phyloP scores from a whole-genome alignment of 2,329 filamentous ascomycete species.

The Ascocoryne sarcoides region DNA sequence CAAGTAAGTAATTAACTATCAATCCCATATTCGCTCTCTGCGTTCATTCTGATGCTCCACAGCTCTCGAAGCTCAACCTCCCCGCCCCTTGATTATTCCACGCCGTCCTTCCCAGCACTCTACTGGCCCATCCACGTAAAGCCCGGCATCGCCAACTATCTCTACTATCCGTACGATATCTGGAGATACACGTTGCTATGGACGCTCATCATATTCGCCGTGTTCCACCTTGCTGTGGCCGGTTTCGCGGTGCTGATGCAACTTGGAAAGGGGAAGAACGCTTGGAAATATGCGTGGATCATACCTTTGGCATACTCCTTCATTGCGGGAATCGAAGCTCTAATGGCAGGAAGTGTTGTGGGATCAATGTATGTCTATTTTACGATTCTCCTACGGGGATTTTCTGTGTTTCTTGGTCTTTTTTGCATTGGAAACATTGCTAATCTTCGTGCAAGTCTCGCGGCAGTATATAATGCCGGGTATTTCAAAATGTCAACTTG shows the following conservation, averaged over 20 bases:
- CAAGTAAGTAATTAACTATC: too few species aligned
- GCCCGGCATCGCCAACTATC: constrained; percentile 35
- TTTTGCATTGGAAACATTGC: too few species aligned
- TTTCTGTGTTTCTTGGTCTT: too few species aligned
- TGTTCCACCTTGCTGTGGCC: constrained; percentile 49
- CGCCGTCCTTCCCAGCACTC: constrained; percentile 57
- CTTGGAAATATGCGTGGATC: constrained; percentile 40
- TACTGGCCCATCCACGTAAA: constrained; percentile 49
- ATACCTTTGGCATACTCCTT: constrained; percentile 50
- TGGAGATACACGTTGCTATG: constrained; percentile 63
- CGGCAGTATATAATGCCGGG: constrained; percentile 57
- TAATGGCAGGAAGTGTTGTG: constrained; percentile 58
- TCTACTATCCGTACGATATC: constrained; percentile 56
- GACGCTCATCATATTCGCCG: constrained; percentile 56
- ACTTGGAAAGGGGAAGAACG: constrained; percentile 29
- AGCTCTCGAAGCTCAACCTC: constrained; percentile 21
- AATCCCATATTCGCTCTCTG: too few species aligned
- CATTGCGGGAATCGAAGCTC: constrained; percentile 52
- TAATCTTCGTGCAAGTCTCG: constrained; percentile 34
- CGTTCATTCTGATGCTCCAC: not conserved
- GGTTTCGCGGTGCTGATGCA: constrained; percentile 53
- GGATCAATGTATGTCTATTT: constrained; percentile 49
- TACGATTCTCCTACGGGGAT: too few species aligned
- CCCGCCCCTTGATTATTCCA: constrained; percentile 42
- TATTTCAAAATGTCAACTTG: constrained; percentile 68